Conservation (phyloP, 2,329 filamentous ascomycete species). For the Calonectria honghensis region DNA sequence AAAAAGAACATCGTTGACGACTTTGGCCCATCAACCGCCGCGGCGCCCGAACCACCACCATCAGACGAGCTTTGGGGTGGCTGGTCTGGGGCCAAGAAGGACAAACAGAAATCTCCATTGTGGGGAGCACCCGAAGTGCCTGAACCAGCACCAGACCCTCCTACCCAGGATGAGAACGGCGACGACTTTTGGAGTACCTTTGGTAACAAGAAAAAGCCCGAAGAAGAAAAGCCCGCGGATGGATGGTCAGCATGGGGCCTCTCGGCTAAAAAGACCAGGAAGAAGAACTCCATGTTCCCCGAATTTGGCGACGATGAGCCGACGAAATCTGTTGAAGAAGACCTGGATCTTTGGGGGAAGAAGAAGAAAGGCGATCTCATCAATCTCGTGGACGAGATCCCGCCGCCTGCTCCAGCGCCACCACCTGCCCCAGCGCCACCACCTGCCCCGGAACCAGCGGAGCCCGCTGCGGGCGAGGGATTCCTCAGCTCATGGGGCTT, state of each 20-base stretch:
- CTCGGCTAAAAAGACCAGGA: conserved; percentile 50
- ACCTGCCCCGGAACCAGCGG: conserved; percentile 56
- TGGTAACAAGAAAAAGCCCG: conserved; percentile 49
- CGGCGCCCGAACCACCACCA: conserved; percentile 52
- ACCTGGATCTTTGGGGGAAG: conserved; percentile 56
- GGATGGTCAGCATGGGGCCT: conserved; percentile 53
- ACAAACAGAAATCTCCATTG: conserved; percentile 55
- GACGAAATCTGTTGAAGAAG: conserved; percentile 47
- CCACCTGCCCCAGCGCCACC: conserved; percentile 40
- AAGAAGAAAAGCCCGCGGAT: conserved; percentile 46
- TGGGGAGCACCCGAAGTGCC: conserved; percentile 51
- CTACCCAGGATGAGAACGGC: conserved; percentile 45
- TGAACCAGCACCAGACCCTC: conserved; percentile 49
- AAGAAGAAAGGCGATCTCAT: conserved; percentile 67
- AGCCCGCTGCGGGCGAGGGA: conserved; percentile 66
- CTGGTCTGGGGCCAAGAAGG: conserved; percentile 56
- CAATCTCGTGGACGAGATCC: conserved; percentile 59
- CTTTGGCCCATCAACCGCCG: conserved; percentile 39
- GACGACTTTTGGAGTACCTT: conserved; percentile 56
- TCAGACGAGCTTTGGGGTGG: conserved; percentile 54
- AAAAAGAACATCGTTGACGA: conserved; percentile 57
- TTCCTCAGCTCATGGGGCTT: conserved; percentile 76
- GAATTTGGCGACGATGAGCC: conserved; percentile 41
- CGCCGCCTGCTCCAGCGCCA: conserved; percentile 42
- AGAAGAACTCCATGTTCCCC: conserved; percentile 49